Conservation (phyloP, 2,329 filamentous ascomycete genomes). For the Alternaria sp. region DNA sequence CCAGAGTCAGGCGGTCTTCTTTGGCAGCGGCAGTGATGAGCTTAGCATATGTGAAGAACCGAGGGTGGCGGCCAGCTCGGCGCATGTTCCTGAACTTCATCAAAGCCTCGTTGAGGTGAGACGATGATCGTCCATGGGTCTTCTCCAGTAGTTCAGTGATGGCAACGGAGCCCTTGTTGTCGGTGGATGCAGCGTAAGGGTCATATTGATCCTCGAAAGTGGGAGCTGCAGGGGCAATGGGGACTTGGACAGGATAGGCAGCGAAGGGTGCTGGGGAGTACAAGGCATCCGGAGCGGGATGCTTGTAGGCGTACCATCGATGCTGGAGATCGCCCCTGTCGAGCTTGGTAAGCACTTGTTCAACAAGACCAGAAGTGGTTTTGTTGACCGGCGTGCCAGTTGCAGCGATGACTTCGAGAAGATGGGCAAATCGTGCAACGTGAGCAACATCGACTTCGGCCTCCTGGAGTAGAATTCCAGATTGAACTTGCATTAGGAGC, state of each 20-base stretch:
- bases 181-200: conserved; percentile 87
- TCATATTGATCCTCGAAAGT: conserved; percentile 85
- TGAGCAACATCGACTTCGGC: conserved; percentile 64
- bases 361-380: conserved; percentile 64
- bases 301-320: conserved; percentile 68
- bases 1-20: conserved; percentile 80
- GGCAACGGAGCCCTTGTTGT: conserved; percentile 90
- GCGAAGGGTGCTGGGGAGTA: conserved; percentile 61
- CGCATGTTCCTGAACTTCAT: conserved; percentile 91
- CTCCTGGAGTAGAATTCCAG: conserved; percentile 58
- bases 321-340: conserved; percentile 57
- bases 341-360: conserved; percentile 65
- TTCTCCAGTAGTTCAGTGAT: conserved; percentile 92
- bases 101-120: conserved; percentile 81
- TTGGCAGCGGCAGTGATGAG: conserved; percentile 90
- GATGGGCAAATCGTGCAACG: conserved; percentile 67
- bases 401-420: conserved; percentile 66
- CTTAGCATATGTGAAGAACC: conserved; percentile 97
- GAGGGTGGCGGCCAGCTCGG: conserved; percentile 85
- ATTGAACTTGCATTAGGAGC: conserved; percentile 68
- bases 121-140: conserved; percentile 73
- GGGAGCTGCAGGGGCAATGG: conserved; percentile 62
- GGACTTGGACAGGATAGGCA: conserved; percentile 58
- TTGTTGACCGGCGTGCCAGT: conserved; percentile 63
- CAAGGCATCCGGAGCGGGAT: conserved; percentile 53